Evolutionary conservation across 2,329 filamentous ascomycete genomes (phyloP).

Genomic region (Penicillium sp.): DNA sequence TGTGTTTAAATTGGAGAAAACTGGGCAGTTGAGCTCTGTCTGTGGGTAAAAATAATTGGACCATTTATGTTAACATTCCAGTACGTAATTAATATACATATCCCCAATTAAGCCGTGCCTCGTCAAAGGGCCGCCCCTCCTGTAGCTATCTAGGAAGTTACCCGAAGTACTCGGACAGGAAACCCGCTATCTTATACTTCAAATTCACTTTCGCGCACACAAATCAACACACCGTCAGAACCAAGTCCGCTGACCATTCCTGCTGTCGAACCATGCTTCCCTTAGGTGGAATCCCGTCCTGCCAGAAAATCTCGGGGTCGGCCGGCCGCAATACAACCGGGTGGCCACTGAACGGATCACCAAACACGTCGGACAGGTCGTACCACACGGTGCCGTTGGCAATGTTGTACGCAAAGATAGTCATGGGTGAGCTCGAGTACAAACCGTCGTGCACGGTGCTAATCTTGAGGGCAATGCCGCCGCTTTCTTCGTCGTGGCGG

Average conservation of each 20-base stretch:
- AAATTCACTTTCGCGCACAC: no score
- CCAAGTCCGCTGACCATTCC: constrained; percentile 22
- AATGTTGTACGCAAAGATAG: constrained; percentile 45
- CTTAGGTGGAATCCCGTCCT: constrained; percentile 30
- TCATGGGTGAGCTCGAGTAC: constrained; percentile 35
- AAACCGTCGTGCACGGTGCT: constrained; percentile 35
- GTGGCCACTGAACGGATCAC: constrained; percentile 40
- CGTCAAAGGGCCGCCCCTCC: no score
- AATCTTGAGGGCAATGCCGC: constrained; percentile 46
- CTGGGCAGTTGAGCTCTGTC: not conserved
- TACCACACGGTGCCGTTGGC: constrained; percentile 36
- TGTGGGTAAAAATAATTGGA: no score
- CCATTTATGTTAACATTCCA: no score
- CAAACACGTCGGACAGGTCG: constrained; percentile 46
- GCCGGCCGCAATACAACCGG: constrained; percentile 24
- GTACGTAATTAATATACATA: not conserved
- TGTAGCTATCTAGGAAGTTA: no score
- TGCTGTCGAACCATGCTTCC: constrained; percentile 31
- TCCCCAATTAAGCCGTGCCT: not conserved
- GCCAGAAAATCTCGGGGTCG: constrained; percentile 29
- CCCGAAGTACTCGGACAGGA: no score
- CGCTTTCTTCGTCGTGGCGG: constrained; percentile 32
- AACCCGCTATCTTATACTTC: not conserved
- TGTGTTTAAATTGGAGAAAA: constrained; percentile 5
- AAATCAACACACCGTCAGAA: constrained; percentile 27